Evolutionary conservation across 176 grass and related monocot species (phyloP), one percentile per base, ranked within the genome.

Genomic region (Aegilops tauschii): DNA sequence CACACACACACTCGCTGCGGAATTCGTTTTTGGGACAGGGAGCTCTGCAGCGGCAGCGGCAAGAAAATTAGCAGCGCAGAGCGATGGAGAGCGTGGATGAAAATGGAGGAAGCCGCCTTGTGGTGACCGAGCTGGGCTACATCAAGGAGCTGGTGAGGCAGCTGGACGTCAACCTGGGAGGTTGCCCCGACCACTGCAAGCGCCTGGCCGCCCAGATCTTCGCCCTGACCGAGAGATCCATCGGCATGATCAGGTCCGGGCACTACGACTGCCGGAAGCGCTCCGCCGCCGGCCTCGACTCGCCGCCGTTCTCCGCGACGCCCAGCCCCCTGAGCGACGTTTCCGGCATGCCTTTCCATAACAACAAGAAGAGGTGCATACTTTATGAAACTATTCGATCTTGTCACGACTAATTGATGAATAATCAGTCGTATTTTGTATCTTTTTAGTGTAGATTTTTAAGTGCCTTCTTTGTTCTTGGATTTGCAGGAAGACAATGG

Each of bases 111-210:
- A 69, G 82, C 40, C 17, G 69, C 13, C 64, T 82, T 21, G 82
- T 95, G 31, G 52, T 92, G 35, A 83, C 50, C 14, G 81, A 91
- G 86, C 89, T 95, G 35, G 87, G 76, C 71, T 65, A 85, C 21
- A 87, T 93, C 64, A 85, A 87, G 50, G 89, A 93, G 76, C 87
- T 93, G 25, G 81, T 85, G 37, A 65, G 28, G 59, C 91, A 95
- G 73, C 87, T 95, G 0, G 77, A 89, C 71, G 62, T 27, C 4
- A 65, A 93, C 69, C 83, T 95, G 16, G 77, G 80, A 3, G 69
- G 75, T 0, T 80, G 65, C 0, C 80, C 40, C 5, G 83, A 89
- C 9, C 28, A 79, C 5, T 96, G 89, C 89, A 93, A 79, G 78
- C 73, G 27, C 36, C 81, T 96, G 2, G 29, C 69, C 45, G 42